Evolutionary conservation across 768 basidiomycete genomes (phyloP).

Genomic region (Chalciporus pseudorubinellus): DNA sequence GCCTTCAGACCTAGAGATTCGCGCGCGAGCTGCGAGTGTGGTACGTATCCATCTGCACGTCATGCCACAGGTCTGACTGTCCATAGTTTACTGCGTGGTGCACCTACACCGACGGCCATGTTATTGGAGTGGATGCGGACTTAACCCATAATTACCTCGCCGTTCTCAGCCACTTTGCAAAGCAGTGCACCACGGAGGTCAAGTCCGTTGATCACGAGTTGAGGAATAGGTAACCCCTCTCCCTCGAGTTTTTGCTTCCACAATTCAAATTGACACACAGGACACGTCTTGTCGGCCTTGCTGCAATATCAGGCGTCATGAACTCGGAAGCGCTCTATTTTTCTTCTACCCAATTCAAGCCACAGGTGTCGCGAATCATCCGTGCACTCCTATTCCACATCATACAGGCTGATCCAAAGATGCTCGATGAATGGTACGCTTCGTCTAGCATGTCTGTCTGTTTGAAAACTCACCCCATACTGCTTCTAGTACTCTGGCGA

Average conservation of each 20-base stretch:
- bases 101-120: slow-evolving; percentile 84
- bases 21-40: slow-evolving; percentile 74
- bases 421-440: slow-evolving; percentile 67
- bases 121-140: slow-evolving; percentile 72
- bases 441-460: background rate
- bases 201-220: slow-evolving; percentile 62
- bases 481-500: slow-evolving; percentile 47
- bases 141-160: slow-evolving; percentile 71
- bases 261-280: slow-evolving; percentile 36
- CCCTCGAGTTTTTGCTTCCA: background rate
- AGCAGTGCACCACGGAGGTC: slow-evolving; percentile 50
- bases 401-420: slow-evolving; percentile 55
- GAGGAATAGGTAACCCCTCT: slow-evolving; percentile 60
- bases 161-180: slow-evolving; percentile 62
- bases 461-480: background rate
- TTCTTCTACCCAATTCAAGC: slow-evolving; percentile 65
- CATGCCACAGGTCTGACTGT: background rate
- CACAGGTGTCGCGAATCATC: slow-evolving; percentile 69
- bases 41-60: slow-evolving; percentile 43
- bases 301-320: slow-evolving; percentile 74
- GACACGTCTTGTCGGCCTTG: slow-evolving; percentile 81
- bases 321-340: slow-evolving; percentile 84
- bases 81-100: slow-evolving; percentile 88
- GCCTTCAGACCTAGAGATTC: slow-evolving; percentile 68
- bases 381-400: slow-evolving; percentile 69